Conservation (phyloP, 345 rosid genomes). For the Psidium guajava region DNA sequence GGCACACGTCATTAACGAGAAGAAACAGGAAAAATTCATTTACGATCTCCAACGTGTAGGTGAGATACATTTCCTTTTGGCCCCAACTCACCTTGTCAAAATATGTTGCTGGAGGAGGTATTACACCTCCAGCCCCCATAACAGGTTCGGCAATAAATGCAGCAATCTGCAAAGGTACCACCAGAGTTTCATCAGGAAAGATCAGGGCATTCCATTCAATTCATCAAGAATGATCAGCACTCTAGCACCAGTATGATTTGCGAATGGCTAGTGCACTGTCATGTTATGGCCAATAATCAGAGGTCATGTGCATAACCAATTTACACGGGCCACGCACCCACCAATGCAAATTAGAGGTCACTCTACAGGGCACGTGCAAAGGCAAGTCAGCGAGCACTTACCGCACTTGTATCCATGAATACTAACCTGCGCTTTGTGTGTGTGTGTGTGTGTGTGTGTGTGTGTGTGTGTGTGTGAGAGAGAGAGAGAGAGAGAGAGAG, state of each 20-base stretch:
- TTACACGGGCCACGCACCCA: background rate
- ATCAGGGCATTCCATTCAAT: background rate
- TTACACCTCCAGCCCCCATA: conserved; percentile 98
- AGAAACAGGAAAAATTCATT: background rate
- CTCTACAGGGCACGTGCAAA: no score
- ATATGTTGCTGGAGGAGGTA: conserved; percentile 90
- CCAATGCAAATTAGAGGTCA: background rate
- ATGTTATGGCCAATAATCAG: background rate
- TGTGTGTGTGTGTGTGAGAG: no score
- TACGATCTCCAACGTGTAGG: background rate
- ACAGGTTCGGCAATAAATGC: conserved; percentile 97
- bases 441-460: background rate
- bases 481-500: background rate
- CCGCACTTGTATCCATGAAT: background rate
- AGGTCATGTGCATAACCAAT: background rate
- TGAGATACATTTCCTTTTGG: background rate
- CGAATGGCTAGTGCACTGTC: no score
- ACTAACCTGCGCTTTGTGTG: background rate
- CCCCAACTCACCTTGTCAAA: conserved; percentile 68
- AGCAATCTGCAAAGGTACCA: conserved; percentile 50
- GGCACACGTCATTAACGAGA: background rate
- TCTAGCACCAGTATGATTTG: background rate
- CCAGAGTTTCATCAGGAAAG: background rate
- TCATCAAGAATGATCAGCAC: background rate
- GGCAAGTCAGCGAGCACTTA: background rate